Percentiles rank a stretch among this genome's conserved stretches.
Evolutionary conservation across 2,329 filamentous ascomycete species (phyloP).

Genomic region (Hypoxylon sp.): DNA sequence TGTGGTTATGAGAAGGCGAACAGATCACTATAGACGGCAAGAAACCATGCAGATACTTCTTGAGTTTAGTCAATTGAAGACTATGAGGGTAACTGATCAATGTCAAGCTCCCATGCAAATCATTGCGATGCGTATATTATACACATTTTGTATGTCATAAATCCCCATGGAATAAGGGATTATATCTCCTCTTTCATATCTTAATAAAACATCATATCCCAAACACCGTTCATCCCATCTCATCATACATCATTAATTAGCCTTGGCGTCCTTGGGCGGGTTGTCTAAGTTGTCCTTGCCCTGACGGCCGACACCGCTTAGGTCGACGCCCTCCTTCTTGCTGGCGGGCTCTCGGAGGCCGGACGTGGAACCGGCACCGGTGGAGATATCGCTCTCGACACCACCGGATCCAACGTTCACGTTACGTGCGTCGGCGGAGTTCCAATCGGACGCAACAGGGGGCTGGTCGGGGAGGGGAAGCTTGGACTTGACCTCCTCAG

Average conservation of each 20-base stretch:
- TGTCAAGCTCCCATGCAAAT: conserved; percentile 15
- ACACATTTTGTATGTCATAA: not conserved
- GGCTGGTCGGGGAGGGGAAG: conserved; percentile 86
- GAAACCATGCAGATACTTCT: not conserved
- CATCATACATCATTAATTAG: conserved; percentile 22
- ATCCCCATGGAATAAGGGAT: conserved; percentile 2
- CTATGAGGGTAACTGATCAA: conserved; percentile 15
- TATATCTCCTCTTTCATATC: not conserved
- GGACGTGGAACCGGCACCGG: conserved; percentile 62
- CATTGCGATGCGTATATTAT: conserved; percentile 9
- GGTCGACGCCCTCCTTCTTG: conserved; percentile 67
- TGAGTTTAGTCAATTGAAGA: conserved; percentile 26
- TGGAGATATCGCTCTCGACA: conserved; percentile 67
- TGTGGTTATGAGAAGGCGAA: not conserved
- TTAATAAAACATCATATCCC: not conserved
- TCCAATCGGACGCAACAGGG: conserved; percentile 82
- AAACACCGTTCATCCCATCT: not conserved
- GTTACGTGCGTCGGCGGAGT: conserved; percentile 77
- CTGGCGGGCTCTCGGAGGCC: conserved; percentile 74
- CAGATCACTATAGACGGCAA: not conserved
- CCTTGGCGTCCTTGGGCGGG: conserved; percentile 71
- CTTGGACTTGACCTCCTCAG: conserved; percentile 78
- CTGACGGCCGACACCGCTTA: conserved; percentile 75
- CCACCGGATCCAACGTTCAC: conserved; percentile 79
- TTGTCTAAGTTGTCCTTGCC: conserved; percentile 71